A percentile compares a stretch with the other conserved stretches of the same genome.
Conservation (phyloP, 2,329 filamentous ascomycete species). For the Cladosporium colombiae region DNA sequence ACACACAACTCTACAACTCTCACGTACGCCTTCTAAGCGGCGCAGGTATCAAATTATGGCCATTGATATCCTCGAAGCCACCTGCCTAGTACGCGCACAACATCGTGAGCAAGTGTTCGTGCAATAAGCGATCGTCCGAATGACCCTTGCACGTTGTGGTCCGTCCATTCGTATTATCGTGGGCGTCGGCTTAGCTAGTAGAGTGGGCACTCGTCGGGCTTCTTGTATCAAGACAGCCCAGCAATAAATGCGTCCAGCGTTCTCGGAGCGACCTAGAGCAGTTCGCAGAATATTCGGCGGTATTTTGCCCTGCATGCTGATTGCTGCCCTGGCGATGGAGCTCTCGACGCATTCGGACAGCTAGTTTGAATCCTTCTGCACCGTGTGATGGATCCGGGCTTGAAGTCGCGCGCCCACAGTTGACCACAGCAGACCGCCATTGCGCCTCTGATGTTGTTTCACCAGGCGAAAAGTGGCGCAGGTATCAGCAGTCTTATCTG, state of each 20-base stretch:
- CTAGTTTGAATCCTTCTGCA: conserved; percentile 17
- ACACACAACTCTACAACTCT: background rate
- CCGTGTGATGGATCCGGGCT: conserved; percentile 6
- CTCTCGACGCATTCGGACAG: background rate
- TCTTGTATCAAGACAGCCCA: background rate
- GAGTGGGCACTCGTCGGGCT: background rate
- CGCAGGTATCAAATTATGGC: background rate
- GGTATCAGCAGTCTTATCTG: background rate
- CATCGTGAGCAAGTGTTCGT: background rate
- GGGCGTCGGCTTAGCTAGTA: background rate
- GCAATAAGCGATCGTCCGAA: background rate
- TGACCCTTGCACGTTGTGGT: background rate
- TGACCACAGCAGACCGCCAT: conserved; percentile 5
- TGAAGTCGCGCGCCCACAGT: conserved; percentile 1
- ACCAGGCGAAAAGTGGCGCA: background rate
- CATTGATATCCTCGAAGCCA: background rate
- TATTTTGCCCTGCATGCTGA: conserved; percentile 6
- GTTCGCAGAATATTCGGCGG: conserved; percentile 11
- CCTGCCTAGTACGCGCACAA: background rate
- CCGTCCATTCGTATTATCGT: background rate
- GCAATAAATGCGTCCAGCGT: background rate
- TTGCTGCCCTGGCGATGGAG: conserved; percentile 3
- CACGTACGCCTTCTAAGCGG: background rate
- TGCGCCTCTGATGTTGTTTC: background rate
- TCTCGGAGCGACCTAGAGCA: background rate